These are phyloP conservation scores for Castanea sativa DNA, from an alignment of 306 rosid species.

Conservation along the genomic window DNA sequence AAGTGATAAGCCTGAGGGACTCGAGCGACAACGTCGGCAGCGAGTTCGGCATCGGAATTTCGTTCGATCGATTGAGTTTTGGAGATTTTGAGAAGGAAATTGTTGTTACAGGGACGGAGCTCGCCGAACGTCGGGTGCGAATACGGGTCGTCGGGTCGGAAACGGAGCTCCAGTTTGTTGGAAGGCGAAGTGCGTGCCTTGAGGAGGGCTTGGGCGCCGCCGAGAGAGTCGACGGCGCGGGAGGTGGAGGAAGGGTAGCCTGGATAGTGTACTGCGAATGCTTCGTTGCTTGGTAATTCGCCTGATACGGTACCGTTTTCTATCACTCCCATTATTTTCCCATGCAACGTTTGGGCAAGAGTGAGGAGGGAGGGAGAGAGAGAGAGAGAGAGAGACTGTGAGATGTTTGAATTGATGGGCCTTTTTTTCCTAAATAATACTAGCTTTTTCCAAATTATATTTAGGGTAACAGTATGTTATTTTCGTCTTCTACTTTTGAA, in stretches of 20 bases:
- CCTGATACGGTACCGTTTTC: not conserved
- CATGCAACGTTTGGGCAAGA: not conserved
- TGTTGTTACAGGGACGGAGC: slow-evolving; percentile 53
- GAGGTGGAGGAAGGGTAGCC: not conserved
- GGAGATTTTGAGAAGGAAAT: slow-evolving; percentile 65
- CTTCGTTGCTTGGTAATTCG: not conserved
- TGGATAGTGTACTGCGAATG: slow-evolving; percentile 3
- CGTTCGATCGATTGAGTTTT: slow-evolving; percentile 13
- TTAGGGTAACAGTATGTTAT: too few species aligned
- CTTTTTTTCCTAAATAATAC: too few species aligned
- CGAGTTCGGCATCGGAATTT: slow-evolving; percentile 13
- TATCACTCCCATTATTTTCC: not conserved
- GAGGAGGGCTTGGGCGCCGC: not conserved
- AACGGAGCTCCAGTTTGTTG: slow-evolving; percentile 70
- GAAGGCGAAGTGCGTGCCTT: slow-evolving; percentile 61
- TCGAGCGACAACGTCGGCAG: too few species aligned
- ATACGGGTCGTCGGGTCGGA: slow-evolving; percentile 82
- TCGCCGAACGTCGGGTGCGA: slow-evolving; percentile 86
- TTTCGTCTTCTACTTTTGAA: rapidly evolving
- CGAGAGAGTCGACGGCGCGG: slow-evolving; percentile 3
- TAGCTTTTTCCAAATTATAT: too few species aligned
- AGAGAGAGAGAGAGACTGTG: too few species aligned
- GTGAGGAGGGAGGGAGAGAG: too few species aligned
- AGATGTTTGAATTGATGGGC: too few species aligned
- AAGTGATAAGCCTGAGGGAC: too few species aligned